Base-by-base conservation (phyloP, 148 eudicot genomes). In the Fagopyrum tataricum region DNA sequence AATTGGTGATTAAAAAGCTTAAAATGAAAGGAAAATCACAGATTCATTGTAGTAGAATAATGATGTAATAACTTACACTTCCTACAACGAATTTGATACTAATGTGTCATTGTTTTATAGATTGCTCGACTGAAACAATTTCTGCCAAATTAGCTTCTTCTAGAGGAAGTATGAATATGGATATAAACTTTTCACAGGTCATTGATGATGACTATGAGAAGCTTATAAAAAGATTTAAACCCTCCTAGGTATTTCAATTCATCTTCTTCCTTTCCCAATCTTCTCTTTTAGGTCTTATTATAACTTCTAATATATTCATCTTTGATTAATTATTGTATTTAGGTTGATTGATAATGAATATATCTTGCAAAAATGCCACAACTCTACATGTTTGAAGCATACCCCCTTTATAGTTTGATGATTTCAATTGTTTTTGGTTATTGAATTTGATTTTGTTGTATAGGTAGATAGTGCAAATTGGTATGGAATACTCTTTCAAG, bases 381-480 rank as follows among this genome's bases (percentile, higher is more conserved):
- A 88, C 90, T 6, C 87, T 94, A 49, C 97, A 88, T 93, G 98
- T 90, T 76, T 72, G 9, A 20, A n/a, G 17, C 52, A 3, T n/a
- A 46, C 53, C 23, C 1, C 14, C 44, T 64, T 37, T 3, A 31
- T 61, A 1, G 6, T 15, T 31, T 64, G 69, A 24, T 61, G 5
- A 31, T 11, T 61, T 61, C n/a, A 3, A 3, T 15, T 48, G 49
- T 3, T 39, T 64, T 61, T 24, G 70, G 71, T 31, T 51, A 76
- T n/a, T 72, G 67, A 40, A 64, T 46, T 78, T 13, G 67, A 37
- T 64, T 39, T 64, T 39, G 66, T 70, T 44, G 47, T 82, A 76
- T 78, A 94, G 98, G 96, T 96, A 72, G 99, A 96, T 58, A 90
- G 97, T 79, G 94, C 94, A 64, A 96, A 90, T 64, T 84, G 87